Evolutionary conservation across 2,329 filamentous ascomycete genomes (phyloP), one percentile per base, ranked within the genome.

Genomic region (Stemphylium lycopersici): DNA sequence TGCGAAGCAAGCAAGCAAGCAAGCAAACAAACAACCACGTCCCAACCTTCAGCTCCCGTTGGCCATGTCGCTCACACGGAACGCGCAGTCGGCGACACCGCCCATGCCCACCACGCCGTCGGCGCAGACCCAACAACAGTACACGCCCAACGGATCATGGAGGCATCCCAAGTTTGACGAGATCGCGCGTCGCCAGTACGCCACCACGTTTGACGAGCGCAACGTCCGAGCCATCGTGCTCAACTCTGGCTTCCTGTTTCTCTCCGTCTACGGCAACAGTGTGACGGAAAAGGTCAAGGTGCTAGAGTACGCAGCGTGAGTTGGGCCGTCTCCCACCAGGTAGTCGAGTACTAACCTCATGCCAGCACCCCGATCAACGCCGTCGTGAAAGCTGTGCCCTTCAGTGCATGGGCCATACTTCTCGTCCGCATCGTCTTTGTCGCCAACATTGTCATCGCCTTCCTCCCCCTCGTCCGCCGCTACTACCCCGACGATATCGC

Each of bases 161-260:
- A 86, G 87, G 69, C 95, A 99, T 74, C 95, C 95, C 31, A 87
- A 89, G 59, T 83, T 97, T 61, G 84, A 91, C 68, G 93, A 98
- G 77, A 96, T 99, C 71, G 87, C 90, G 13, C 84, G 84, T 59
- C 87, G 95, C 46, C 90, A 92, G 71, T 88, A 90, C 73, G 88
- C 87, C 16, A 86, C 87, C 12, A 90, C 83, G 42, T 96, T 98
- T 73, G 86, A 87, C 51, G 87, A 93, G 65, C 85, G 84, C 71
- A 93, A 96, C 62, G 77, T 95, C 43, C 84, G 81, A 56, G 84
- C 82, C 48, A 86, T 96, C 46, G 71, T 86, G 26, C 86, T 87
- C 76, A 96, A 96, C 73, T 73, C 83, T 1, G 77, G 74, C 8
- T 80, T 87, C 33, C 70, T 90, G 34, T 36, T 84, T 26, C 64